Evolutionary conservation across 345 rosid genomes (phyloP).

Genomic region (Eutrema yunnanense): DNA sequence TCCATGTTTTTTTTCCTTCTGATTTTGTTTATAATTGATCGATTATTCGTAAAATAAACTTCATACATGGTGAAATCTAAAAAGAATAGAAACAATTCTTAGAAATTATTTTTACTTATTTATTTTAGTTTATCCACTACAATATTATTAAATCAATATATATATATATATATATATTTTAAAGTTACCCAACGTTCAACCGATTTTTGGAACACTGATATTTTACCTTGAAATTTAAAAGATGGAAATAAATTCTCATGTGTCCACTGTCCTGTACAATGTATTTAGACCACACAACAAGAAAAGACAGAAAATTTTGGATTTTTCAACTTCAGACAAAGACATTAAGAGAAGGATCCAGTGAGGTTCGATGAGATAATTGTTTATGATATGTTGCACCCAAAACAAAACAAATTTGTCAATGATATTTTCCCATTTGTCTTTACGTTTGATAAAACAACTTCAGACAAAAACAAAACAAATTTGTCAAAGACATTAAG

Average conservation of each 20-base stretch:
- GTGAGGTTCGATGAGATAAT: conserved; percentile 6
- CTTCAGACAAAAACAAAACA: too few relatives aligned
- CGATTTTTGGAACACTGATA: neutral
- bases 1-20: neutral
- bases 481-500: too few relatives aligned
- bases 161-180: neutral
- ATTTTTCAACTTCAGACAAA: conserved; percentile 7
- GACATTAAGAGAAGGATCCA: conserved; percentile 17
- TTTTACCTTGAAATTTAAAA: neutral
- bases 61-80: neutral
- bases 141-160: neutral
- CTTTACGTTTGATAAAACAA: neutral
- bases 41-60: neutral
- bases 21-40: neutral
- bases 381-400: neutral
- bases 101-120: neutral
- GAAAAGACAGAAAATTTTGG: neutral
- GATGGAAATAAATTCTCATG: neutral
- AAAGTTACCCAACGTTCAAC: neutral
- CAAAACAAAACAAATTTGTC: too few relatives aligned
- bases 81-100: neutral
- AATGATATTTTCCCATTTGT: neutral
- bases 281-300: conserved; percentile 13
- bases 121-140: neutral
- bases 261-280: neutral